These are phyloP conservation scores for Clathrospora elynae DNA, from an alignment of 2,329 filamentous ascomycete genomes.

Conservation along the genomic window DNA sequence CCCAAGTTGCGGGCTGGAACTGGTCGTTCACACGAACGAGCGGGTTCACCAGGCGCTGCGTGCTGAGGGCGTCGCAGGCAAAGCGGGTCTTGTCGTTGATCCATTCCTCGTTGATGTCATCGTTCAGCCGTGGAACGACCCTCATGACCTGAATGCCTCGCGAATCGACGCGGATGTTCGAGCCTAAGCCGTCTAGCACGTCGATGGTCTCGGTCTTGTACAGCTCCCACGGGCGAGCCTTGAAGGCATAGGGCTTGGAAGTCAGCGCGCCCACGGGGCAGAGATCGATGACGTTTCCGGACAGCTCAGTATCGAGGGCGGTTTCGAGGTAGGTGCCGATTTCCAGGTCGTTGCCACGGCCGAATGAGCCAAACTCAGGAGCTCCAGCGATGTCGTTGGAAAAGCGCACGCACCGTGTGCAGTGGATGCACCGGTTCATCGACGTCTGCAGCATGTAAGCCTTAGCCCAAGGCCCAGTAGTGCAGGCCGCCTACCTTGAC, in stretches of 20 bases:
- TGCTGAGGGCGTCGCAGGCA: conserved; percentile 94
- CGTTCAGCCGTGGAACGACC: conserved; percentile 87
- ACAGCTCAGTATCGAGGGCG: conserved; percentile 91
- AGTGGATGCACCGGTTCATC: conserved; percentile 99
- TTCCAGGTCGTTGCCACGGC: conserved; percentile 95
- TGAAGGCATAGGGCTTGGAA: conserved; percentile 97
- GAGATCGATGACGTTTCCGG: conserved; percentile 95
- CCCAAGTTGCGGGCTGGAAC: conserved; percentile 92
- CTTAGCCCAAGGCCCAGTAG: background rate
- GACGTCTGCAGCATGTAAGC: conserved; percentile 67
- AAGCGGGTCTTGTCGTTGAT: conserved; percentile 99
- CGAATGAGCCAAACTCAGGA: conserved; percentile 90
- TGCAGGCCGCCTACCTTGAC: conserved; percentile 67
- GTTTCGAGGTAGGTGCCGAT: conserved; percentile 97
- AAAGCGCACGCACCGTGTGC: conserved; percentile 96
- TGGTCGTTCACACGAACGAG: conserved; percentile 86
- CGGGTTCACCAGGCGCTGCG: conserved; percentile 91
- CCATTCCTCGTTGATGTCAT: conserved; percentile 99
- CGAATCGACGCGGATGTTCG: conserved; percentile 91
- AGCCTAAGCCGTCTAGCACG: conserved; percentile 88
- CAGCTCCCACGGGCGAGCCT: conserved; percentile 93
- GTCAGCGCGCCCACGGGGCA: conserved; percentile 96
- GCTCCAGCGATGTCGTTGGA: conserved; percentile 97
- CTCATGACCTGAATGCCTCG: conserved; percentile 96
- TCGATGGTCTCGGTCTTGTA: conserved; percentile 96